A percentile compares a stretch with the other conserved stretches of the same genome.
Evolutionary conservation across 116 monocot genomes (phyloP).

Genomic region (Posidonia oceanica): DNA sequence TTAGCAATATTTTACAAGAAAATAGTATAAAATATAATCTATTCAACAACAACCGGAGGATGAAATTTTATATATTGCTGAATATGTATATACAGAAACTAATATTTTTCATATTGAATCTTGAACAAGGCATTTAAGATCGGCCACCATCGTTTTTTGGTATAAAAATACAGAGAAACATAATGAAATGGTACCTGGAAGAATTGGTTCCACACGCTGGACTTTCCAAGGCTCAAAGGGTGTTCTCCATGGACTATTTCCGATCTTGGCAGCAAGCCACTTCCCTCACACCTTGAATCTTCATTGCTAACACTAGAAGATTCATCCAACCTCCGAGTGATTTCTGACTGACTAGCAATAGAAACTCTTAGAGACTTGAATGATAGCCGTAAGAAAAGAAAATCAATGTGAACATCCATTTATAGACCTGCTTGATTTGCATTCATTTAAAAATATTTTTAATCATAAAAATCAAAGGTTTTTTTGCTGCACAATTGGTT

Average conservation of each 20-base stretch:
- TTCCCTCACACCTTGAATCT: slow-evolving; percentile 13
- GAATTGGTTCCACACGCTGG: slow-evolving; percentile 67
- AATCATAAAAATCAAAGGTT: neutral
- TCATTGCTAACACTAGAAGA: slow-evolving; percentile 12
- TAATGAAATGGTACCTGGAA: slow-evolving; percentile 43
- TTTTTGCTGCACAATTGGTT: neutral
- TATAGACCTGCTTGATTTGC: no score
- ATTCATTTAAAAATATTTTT: neutral
- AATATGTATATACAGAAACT: no score
- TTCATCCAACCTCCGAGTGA: slow-evolving; percentile 54
- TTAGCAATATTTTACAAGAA: no score
- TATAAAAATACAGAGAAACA: neutral
- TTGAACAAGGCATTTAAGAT: no score
- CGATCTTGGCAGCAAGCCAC: slow-evolving; percentile 32
- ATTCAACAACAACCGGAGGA: no score
- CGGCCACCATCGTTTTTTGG: neutral
- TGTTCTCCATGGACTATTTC: slow-evolving; percentile 52
- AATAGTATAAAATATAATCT: no score
- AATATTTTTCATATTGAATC: no score
- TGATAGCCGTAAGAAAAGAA: neutral
- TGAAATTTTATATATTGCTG: no score
- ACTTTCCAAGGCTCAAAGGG: slow-evolving; percentile 58
- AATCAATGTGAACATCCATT: no score
- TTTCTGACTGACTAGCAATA: slow-evolving; percentile 55
- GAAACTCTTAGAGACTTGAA: slow-evolving; percentile 16